phyloP scores from a whole-genome alignment of 148 eudicot species.

The Rhododendron mucronatum region DNA sequence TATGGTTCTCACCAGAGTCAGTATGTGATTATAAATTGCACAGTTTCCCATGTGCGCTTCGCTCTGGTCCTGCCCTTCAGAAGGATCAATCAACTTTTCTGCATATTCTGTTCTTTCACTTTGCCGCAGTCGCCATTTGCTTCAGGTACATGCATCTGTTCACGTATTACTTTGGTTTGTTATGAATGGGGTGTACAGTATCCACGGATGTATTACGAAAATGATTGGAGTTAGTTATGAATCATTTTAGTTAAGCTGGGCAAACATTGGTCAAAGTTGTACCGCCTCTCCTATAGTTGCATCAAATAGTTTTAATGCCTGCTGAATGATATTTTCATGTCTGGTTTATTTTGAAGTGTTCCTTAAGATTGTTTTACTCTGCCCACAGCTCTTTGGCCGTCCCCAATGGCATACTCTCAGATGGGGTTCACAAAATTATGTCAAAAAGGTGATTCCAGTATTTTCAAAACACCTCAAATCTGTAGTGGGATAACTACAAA shows the following conservation, averaged over 20 bases:
- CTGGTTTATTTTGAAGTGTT: background rate
- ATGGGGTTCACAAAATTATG: constrained; percentile 45
- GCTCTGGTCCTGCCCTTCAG: constrained; percentile 87
- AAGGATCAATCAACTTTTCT: constrained; percentile 70
- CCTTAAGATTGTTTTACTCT: background rate
- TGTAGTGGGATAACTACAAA: too few species aligned
- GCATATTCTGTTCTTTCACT: constrained; percentile 79
- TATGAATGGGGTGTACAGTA: too few species aligned
- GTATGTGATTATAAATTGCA: background rate
- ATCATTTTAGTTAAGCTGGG: too few species aligned
- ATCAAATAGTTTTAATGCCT: background rate
- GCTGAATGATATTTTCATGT: background rate
- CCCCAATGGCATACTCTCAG: constrained; percentile 57
- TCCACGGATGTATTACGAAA: too few species aligned
- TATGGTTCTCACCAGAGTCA: background rate
- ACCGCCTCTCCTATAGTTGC: too few species aligned
- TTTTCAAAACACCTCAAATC: background rate
- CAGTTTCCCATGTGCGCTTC: constrained; percentile 93
- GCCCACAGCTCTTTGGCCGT: constrained; percentile 43
- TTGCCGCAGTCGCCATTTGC: constrained; percentile 86
- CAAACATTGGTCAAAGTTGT: too few species aligned
- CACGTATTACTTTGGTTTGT: too few species aligned
- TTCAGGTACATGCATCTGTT: constrained; percentile 50
- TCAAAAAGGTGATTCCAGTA: constrained; percentile 31
- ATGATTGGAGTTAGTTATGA: too few species aligned